phyloP scores from a whole-genome alignment of 163 green algal species.

The Chlorella variabilis region DNA sequence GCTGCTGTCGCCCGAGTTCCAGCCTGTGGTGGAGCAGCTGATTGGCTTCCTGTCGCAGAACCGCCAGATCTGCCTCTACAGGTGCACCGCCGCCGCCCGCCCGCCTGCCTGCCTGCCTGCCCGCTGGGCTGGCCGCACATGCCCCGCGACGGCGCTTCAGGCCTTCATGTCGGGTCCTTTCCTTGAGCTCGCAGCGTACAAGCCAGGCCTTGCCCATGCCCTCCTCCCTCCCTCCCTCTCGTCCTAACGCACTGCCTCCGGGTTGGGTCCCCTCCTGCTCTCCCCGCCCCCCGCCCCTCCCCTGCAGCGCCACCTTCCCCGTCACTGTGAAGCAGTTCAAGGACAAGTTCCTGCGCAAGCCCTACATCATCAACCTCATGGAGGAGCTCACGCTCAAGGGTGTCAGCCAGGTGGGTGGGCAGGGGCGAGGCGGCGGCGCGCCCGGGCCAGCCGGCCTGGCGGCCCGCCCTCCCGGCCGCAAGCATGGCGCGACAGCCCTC shows the following conservation, averaged over 20 bases:
- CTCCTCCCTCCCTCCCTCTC: neutral
- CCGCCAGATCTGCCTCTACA: slow-evolving; percentile 97
- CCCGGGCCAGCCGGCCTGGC: too few species aligned
- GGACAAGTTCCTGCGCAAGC: slow-evolving; percentile 95
- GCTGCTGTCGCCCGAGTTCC: slow-evolving; percentile 97
- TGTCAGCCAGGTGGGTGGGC: slow-evolving; percentile 76
- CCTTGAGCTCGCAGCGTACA: too few species aligned
- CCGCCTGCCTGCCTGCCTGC: too few species aligned
- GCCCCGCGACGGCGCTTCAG: too few species aligned
- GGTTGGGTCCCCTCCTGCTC: neutral
- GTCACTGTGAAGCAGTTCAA: slow-evolving; percentile 99
- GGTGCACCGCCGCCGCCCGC: neutral
- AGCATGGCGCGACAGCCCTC: too few species aligned
- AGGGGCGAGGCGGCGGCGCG: neutral
- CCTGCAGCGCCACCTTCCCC: slow-evolving; percentile 77
- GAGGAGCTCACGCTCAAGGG: slow-evolving; percentile 99
- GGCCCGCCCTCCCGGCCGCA: too few species aligned
- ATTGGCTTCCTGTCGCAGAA: slow-evolving; percentile 86
- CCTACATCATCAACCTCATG: slow-evolving; percentile 99
- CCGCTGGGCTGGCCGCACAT: too few species aligned
- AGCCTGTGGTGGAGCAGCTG: slow-evolving; percentile 96
- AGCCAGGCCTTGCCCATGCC: too few species aligned
- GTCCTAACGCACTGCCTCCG: neutral
- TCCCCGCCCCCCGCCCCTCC: neutral
- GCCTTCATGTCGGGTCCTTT: too few species aligned